A percentile compares a stretch with the other conserved stretches of the same genome.
Conservation (phyloP, 768 basidiomycete genomes). For the Lentinula sp. region DNA sequence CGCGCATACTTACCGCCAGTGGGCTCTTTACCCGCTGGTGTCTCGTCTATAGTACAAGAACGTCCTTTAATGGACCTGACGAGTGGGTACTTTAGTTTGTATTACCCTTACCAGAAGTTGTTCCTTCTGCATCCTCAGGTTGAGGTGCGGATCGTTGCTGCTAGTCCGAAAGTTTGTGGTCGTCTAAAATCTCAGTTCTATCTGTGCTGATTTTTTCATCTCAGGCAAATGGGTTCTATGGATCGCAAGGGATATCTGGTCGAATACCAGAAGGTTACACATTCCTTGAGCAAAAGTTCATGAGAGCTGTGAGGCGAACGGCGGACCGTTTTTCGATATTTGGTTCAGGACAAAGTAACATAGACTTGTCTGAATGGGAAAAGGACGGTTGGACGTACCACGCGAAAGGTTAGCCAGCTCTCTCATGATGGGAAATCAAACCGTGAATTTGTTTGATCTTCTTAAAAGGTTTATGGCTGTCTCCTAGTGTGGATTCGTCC, state of each 20-base stretch:
- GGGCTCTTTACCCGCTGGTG: background rate
- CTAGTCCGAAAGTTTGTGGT: conserved; percentile 69
- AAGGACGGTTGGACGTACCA: conserved; percentile 95
- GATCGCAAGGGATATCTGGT: conserved; percentile 83
- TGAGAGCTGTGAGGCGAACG: conserved; percentile 51
- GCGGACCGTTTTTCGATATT: conserved; percentile 30
- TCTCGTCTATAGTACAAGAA: background rate
- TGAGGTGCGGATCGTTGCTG: conserved; percentile 71
- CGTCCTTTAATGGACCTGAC: conserved; percentile 74
- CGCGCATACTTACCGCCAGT: conserved; percentile 4
- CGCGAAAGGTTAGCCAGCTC: conserved; percentile 70
- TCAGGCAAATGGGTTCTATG: conserved; percentile 95
- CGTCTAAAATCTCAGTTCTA: background rate
- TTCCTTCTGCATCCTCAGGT: conserved; percentile 52
- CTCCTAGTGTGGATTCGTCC: conserved; percentile 40
- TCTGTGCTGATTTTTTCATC: background rate
- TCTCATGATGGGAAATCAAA: background rate
- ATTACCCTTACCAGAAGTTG: conserved; percentile 69
- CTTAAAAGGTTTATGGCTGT: conserved; percentile 78
- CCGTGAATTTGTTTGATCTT: background rate
- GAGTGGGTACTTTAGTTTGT: conserved; percentile 92
- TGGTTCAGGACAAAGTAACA: conserved; percentile 31
- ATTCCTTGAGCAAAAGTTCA: conserved; percentile 78
- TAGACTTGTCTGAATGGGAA: conserved; percentile 85
- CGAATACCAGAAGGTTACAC: conserved; percentile 97